Base-by-base conservation (phyloP, 148 eudicot species). In the Suaeda aralocaspica region DNA sequence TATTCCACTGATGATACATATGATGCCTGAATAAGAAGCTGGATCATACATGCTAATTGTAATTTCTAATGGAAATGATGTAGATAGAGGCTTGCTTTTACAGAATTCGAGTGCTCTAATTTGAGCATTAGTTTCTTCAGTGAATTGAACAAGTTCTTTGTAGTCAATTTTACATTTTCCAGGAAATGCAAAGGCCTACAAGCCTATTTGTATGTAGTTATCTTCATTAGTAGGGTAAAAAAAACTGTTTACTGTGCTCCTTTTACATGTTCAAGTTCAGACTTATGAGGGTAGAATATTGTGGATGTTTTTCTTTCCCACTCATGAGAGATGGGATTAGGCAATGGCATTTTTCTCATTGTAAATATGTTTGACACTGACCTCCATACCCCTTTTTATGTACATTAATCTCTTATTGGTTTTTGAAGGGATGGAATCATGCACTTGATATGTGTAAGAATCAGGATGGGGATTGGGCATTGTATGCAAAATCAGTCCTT, bases 401-500 rank as follows among this genome's bases (percentile, higher is more conserved):
- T 26, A 24, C 53, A 56, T 25, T 41, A 18, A 64, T 52, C 52
- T 9, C 3, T 64, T 66, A 8, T 34, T 53, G 53, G 31, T 42
- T 68, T 67, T 28, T 72, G 41, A 69, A 94, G 99, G 99, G 97
- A 51, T 94, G 99, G 99, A 76, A 81, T 71, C 76, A 72, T 78
- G 97, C 96, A 21, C 70, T 84, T 28, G 80, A 72, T 83, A 91
- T 89, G 96, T 74, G 78, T 16, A 91, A 77, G 61, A 80, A 69
- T 73, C 80, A 85, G 68, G 87, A 91, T 63, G 81, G 76, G 63
- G 75, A 82, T 19, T 94, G 96, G 96, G 97, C 97, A 59, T 75
- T 94, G 74, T 94, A 86, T 73, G 99, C 99, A 67, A 94, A 94
- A 79, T 87, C 99, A 59, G 92, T 94, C 74, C 97, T 94, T 74